Base-by-base conservation (phyloP, 768 basidiomycete genomes). In the Phlegmacium glaucopus region DNA sequence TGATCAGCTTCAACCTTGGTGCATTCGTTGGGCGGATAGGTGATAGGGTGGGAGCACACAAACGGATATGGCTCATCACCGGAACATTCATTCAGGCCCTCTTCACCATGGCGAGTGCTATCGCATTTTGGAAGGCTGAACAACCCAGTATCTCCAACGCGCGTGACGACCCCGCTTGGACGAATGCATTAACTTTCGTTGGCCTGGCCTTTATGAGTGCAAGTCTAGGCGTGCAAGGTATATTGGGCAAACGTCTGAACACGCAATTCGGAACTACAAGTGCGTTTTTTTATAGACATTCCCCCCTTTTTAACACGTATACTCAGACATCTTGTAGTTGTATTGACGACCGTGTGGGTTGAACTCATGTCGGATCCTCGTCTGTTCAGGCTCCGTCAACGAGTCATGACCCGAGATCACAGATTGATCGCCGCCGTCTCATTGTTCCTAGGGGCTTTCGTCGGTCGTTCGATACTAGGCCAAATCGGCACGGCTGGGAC, bases 301-400 rank as follows among this genome's bases (percentile, higher is more conserved):
- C 39, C 13, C 28, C 34, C 35, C 15, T 12, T 13, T 25, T 46
- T 10, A 26, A 22, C 1, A 18, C 27, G 13, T 51, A 9, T 44
- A 4, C 34, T 37, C 8, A 16, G 34, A 16, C 35, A 34, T 39
- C 32, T 22, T 41, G 16, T 61, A 82, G 88, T 91, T 53, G 88
- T 92, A 37, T 72, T 94, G 9, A 94, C 91, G 12, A 89, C 87
- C 13, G 78, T 91, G 47, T 94, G 90, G 90, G 89, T 90, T 54
- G 91, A 94, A 57, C 78, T 94, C 40, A 77, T 88, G 76, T 83
- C 83, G 42, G 89, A 91, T 62, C 90, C 90, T 0, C 66, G 78
- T 39, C 77, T 94, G 16, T 86, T 93, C 73, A 58, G 72, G 18
- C 47, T 78, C 39, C 73, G 74, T 34, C 69, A 76, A 42, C 67